A percentile compares a stretch with the other conserved stretches of the same genome.
phyloP scores from a whole-genome alignment of 495 filamentous ascomycete genomes.

The Penicillium roqueforti region DNA sequence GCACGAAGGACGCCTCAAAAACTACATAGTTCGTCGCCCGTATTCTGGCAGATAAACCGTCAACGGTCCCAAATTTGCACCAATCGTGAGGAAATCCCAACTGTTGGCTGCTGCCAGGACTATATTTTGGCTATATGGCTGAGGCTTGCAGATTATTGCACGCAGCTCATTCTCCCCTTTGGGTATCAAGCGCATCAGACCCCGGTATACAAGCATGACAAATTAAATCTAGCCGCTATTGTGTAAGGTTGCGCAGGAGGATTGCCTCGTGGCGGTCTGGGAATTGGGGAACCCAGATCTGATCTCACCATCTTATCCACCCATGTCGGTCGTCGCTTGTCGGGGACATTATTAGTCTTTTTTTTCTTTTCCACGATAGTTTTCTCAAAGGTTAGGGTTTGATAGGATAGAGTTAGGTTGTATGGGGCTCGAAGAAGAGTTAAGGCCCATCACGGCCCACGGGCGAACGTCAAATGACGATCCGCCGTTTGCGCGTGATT shows the following conservation, averaged over 20 bases:
- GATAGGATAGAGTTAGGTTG: background rate
- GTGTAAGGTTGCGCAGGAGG: background rate
- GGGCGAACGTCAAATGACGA: background rate
- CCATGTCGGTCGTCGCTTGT: background rate
- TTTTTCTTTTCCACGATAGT: no score
- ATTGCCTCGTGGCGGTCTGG: conserved; percentile 1
- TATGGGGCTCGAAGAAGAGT: background rate
- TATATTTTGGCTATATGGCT: background rate
- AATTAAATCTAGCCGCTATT: background rate
- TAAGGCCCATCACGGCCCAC: background rate
- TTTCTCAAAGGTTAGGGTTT: background rate
- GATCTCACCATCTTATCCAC: background rate
- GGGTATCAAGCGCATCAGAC: background rate
- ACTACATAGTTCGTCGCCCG: background rate
- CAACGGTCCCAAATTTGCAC: background rate
- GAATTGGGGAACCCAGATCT: background rate
- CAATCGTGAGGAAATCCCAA: background rate
- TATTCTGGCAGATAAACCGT: background rate
- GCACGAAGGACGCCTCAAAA: background rate
- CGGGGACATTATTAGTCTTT: no score
- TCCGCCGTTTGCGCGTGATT: background rate
- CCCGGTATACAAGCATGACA: background rate
- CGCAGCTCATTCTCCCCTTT: background rate
- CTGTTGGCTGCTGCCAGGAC: background rate
- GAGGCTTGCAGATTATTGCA: background rate